phyloP scores from a whole-genome alignment of 2,329 filamentous ascomycete genomes.

The Diaporthe amygdali region DNA sequence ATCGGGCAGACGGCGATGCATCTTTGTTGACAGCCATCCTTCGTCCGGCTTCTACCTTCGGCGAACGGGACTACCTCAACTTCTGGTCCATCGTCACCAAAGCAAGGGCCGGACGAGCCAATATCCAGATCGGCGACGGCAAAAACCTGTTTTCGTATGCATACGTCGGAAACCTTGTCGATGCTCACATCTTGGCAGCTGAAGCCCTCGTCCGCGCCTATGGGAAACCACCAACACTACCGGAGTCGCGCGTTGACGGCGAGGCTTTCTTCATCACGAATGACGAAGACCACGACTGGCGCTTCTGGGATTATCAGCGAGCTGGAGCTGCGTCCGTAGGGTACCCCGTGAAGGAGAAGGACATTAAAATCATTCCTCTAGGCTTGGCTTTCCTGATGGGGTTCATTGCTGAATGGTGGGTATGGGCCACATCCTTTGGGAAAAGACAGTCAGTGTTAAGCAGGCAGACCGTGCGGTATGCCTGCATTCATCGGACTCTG shows the following conservation, averaged over 20 bases:
- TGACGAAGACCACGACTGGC: not conserved
- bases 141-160: not conserved
- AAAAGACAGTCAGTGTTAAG: not conserved
- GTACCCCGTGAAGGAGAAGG: not conserved
- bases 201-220: not conserved
- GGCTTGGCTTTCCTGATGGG: not conserved
- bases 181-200: not conserved
- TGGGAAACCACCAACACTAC: not conserved
- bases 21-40: not conserved
- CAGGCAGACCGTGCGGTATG: not conserved
- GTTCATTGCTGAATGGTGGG: not conserved
- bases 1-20: not conserved
- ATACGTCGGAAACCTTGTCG: not conserved
- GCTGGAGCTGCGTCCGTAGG: not conserved
- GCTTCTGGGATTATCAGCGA: not conserved
- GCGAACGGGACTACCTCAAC: slow-evolving; percentile 1
- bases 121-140: not conserved
- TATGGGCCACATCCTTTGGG: not conserved
- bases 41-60: not conserved
- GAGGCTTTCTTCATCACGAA: slow-evolving; percentile 1
- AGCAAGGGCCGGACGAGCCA: not conserved
- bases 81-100: not conserved
- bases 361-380: not conserved
- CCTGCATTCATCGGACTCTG: slow-evolving; percentile 21
- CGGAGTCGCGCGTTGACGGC: not conserved